Percentiles rank a stretch among this genome's conserved stretches.
These are phyloP conservation scores for Diutina neorugosa DNA, from an alignment of 1,139 yeast genomes.

Conservation along the genomic window DNA sequence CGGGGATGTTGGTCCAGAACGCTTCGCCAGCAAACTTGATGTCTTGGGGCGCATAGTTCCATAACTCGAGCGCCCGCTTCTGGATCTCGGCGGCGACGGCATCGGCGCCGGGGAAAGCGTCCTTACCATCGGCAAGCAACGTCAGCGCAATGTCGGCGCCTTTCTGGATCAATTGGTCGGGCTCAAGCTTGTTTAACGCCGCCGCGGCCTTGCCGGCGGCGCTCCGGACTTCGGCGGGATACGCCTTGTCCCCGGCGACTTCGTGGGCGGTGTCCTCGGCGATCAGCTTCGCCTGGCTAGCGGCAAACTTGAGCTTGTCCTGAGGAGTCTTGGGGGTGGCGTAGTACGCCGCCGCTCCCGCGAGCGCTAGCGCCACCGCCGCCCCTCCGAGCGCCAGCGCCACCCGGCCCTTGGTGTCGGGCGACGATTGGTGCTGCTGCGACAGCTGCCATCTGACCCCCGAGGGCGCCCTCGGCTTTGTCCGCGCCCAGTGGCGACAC, in stretches of 20 bases:
- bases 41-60: background rate
- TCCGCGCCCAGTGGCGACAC: background rate
- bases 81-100: background rate
- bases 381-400: background rate
- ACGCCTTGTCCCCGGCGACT: background rate
- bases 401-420: background rate
- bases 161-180: background rate
- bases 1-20: background rate
- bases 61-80: background rate
- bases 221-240: background rate
- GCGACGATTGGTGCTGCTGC: background rate
- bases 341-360: constrained; percentile 1
- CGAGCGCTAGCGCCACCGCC: background rate
- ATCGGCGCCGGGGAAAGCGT: background rate
- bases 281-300: background rate
- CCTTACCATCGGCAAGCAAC: background rate
- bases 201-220: background rate
- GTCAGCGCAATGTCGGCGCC: background rate
- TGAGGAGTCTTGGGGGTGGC: background rate
- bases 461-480: background rate
- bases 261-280: background rate
- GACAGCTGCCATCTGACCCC: background rate
- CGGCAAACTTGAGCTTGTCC: constrained; percentile 2
- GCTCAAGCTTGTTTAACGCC: background rate
- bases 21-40: background rate